Evolutionary conservation across 768 basidiomycete species (phyloP), one percentile per base, ranked within the genome.

Genomic region (Pleurotus djamor): DNA sequence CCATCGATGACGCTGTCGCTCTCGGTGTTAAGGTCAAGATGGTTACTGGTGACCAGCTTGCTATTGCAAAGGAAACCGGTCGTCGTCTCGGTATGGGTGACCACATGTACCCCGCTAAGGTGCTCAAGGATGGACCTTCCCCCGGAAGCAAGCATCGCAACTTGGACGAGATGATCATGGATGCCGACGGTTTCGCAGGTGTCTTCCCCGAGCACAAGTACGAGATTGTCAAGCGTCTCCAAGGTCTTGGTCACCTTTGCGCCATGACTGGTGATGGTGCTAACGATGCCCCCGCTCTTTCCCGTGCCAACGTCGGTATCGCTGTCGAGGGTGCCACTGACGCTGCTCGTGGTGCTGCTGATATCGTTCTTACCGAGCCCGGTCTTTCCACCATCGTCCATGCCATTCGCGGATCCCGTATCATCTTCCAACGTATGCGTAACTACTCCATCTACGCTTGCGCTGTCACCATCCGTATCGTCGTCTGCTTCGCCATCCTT

Each of bases 221-320:
- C 72, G 96, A 98, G 76, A 98, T 98, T 63, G 96, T 98, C 79
- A 97, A 96, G 81, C 92, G 96, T 66, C 88, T 98, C 57, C 96
- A 98, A 72, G 93, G 87, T 71, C 89, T 98, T 61, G 96, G 95
- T 51, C 95, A 97, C 75, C 77, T 97, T 61, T 94, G 92, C 74
- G 96, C 96, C 60, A 98, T 98, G 96, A 98, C 96, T 72, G 96
- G 96, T 83, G 96, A 98, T 69, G 96, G 96, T 84, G 96, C 96
- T 70, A 98, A 98, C 73, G 96, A 98, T 64, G 96, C 96, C 58
- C 96, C 96, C 57, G 96, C 96, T 69, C 83, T 98, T 43, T 96
- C 96, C 61, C 93, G 96, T 71, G 96, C 96, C 73, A 98, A 98
- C 73, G 96, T 98, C 69, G 96, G 96, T 89, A 98, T 98, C 63